phyloP scores from a whole-genome alignment of 2,329 filamentous ascomycete species.

The Simplicillium sp. region DNA sequence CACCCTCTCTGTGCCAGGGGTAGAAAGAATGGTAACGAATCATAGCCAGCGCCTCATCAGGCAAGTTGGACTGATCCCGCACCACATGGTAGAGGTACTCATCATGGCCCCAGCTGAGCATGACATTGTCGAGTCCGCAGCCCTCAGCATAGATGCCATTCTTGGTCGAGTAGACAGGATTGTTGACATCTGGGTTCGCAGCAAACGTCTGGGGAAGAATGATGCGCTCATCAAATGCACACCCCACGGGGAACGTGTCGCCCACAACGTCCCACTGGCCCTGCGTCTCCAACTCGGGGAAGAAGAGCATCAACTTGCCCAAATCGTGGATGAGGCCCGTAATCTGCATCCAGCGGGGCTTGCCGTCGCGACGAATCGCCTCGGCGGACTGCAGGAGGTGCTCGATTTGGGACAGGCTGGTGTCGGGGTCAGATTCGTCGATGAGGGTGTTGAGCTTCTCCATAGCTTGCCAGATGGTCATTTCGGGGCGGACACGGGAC shows the following conservation, averaged over 20 bases:
- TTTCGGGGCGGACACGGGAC: constrained; percentile 52
- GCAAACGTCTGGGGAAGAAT: constrained; percentile 73
- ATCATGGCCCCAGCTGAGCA: constrained; percentile 86
- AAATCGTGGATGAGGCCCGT: constrained; percentile 71
- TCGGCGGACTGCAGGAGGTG: constrained; percentile 84
- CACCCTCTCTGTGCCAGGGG: constrained; percentile 77
- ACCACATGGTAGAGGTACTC: constrained; percentile 82
- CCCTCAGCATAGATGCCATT: constrained; percentile 71
- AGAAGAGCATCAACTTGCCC: constrained; percentile 73
- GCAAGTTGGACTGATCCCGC: constrained; percentile 72
- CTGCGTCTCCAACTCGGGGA: constrained; percentile 52
- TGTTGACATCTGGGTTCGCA: constrained; percentile 62
- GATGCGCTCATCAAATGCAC: constrained; percentile 64
- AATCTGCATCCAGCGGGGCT: constrained; percentile 75
- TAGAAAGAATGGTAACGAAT: constrained; percentile 92
- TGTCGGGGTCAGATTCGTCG: constrained; percentile 87
- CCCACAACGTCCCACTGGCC: constrained; percentile 94
- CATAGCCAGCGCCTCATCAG: constrained; percentile 79
- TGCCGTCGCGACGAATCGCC: constrained; percentile 77
- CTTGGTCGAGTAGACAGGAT: constrained; percentile 66
- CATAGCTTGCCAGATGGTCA: constrained; percentile 87
- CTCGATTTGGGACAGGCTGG: constrained; percentile 77
- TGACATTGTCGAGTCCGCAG: constrained; percentile 78
- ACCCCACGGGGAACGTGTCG: constrained; percentile 74
- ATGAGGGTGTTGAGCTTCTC: constrained; percentile 87